phyloP scores from a whole-genome alignment of 225 moss, liverwort and hornwort genomes.

The Marchantia polymorpha region DNA sequence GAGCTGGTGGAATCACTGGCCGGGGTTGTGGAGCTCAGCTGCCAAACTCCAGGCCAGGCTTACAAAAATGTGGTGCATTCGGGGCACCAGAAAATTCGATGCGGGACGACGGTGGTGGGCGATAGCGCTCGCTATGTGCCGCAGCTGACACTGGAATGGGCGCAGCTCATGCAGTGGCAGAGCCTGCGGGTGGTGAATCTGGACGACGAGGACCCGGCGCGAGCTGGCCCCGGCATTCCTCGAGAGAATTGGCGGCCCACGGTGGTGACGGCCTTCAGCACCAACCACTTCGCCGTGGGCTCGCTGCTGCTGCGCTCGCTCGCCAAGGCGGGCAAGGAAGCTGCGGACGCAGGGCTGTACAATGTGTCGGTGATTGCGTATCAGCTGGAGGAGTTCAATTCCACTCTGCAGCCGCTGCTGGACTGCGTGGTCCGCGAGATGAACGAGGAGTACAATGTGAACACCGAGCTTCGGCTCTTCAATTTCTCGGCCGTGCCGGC shows the following conservation, averaged over 20 bases:
- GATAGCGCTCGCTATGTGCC: constrained; percentile 15
- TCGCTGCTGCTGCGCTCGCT: constrained; percentile 49
- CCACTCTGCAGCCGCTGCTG: constrained; percentile 28
- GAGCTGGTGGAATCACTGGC: neutral
- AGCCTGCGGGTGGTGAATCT: constrained; percentile 36
- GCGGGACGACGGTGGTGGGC: constrained; percentile 26
- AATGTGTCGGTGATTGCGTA: constrained; percentile 47
- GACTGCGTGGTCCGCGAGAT: constrained; percentile 46
- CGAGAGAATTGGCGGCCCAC: constrained; percentile 33
- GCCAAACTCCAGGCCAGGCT: constrained; percentile 11
- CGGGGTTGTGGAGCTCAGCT: constrained; percentile 11
- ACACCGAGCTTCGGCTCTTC: constrained; percentile 41
- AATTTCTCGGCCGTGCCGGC: constrained; percentile 43
- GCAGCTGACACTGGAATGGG: constrained; percentile 31
- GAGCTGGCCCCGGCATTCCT: constrained; percentile 5
- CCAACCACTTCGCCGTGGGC: constrained; percentile 49
- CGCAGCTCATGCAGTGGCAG: constrained; percentile 28
- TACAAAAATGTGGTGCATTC: neutral
- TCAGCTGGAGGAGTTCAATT: constrained; percentile 39
- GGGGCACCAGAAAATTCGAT: constrained; percentile 1
- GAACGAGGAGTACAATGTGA: constrained; percentile 25
- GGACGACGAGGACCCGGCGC: constrained; percentile 21
- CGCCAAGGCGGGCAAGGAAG: constrained; percentile 33
- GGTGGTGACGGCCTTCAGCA: constrained; percentile 49
- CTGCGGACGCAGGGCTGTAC: constrained; percentile 30